These are phyloP conservation scores for Aureobasidium sp. DNA, from an alignment of 2,329 filamentous ascomycete genomes.

Conservation along the genomic window DNA sequence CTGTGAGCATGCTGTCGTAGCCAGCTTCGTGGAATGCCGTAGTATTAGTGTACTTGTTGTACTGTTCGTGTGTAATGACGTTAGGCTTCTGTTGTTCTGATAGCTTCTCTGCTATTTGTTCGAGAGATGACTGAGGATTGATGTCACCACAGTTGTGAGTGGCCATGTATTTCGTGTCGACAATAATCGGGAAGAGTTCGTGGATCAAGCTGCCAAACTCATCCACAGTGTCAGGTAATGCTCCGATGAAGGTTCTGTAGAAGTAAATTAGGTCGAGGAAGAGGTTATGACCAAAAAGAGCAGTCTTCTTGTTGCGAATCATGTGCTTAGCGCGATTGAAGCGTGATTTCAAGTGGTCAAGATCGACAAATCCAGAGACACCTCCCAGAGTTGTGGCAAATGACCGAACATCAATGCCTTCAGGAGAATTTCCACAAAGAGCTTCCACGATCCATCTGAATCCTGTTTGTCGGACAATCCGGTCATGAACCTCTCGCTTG, in stretches of 20 bases:
- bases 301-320: constrained; percentile 38
- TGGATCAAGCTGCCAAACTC: constrained; percentile 47
- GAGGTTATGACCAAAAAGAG: constrained; percentile 57
- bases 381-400: constrained; percentile 30
- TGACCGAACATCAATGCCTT: constrained; percentile 28
- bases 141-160: constrained; percentile 47
- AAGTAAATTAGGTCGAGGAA: constrained; percentile 58
- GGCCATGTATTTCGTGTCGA: constrained; percentile 57
- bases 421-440: constrained; percentile 30
- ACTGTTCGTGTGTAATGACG: constrained; percentile 30
- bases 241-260: constrained; percentile 53
- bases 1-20: constrained; percentile 54
- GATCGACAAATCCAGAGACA: constrained; percentile 27
- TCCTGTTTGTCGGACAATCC: constrained; percentile 37
- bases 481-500: constrained; percentile 31
- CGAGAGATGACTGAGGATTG: constrained; percentile 40
- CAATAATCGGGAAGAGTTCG: constrained; percentile 45
- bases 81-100: constrained; percentile 33
- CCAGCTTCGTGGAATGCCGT: constrained; percentile 51
- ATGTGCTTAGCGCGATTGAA: constrained; percentile 33
- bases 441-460: constrained; percentile 45
- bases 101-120: constrained; percentile 40
- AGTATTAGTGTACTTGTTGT: constrained; percentile 32
- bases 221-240: constrained; percentile 44
- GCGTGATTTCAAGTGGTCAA: constrained; percentile 27